Conservation (phyloP, 2,329 filamentous ascomycete genomes). For the Neurospora crassa region DNA sequence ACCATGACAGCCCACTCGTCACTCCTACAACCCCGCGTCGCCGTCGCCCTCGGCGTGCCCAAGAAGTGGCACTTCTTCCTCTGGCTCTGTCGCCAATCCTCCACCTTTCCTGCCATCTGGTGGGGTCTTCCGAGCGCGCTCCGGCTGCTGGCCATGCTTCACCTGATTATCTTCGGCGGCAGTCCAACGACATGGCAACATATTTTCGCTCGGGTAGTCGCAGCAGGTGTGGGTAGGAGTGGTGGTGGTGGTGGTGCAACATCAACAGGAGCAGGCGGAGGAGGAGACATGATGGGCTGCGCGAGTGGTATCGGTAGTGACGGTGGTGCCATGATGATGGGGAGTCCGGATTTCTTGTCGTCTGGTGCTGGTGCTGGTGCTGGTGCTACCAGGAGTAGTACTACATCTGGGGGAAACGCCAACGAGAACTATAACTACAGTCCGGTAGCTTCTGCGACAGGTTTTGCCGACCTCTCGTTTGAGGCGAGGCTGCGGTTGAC, state of each 20-base stretch:
- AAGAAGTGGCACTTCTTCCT: slow-evolving; percentile 64
- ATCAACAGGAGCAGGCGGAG: not conserved
- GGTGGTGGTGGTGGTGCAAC: not conserved
- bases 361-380: not conserved
- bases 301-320: not conserved
- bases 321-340: not conserved
- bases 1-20: slow-evolving; percentile 22
- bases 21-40: slow-evolving; percentile 65
- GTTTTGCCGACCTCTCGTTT: slow-evolving; percentile 18
- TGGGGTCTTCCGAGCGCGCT: slow-evolving; percentile 62
- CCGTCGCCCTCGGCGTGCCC: slow-evolving; percentile 66
- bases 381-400: not conserved
- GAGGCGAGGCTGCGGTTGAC: slow-evolving; percentile 47
- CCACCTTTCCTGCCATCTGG: slow-evolving; percentile 59
- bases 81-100: slow-evolving; percentile 62
- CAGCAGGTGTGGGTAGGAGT: slow-evolving; percentile 4
- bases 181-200: slow-evolving; percentile 5
- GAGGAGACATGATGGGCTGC: not conserved
- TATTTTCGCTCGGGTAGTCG: slow-evolving; percentile 2
- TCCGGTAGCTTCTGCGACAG: not conserved
- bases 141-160: slow-evolving; percentile 56
- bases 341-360: not conserved
- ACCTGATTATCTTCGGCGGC: slow-evolving; percentile 27
- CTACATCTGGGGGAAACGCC: not conserved
- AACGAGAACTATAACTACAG: not conserved